Evolutionary conservation across 2,329 filamentous ascomycete genomes (phyloP), one percentile per base, ranked within the genome.

Genomic region (Ceratocystis papillata): DNA sequence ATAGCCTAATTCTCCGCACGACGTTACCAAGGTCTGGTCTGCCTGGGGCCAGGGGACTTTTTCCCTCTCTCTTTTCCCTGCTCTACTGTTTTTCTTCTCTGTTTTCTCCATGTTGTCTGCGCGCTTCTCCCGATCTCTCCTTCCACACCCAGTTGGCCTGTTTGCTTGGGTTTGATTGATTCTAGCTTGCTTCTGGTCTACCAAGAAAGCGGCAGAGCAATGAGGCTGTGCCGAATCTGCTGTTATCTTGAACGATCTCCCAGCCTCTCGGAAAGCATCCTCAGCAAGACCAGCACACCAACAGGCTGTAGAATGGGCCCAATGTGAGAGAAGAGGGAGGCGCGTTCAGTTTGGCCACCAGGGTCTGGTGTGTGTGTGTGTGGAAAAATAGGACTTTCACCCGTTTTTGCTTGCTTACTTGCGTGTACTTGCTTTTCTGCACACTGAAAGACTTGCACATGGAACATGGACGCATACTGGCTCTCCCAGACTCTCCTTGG

Each of bases 1-100:
- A 57, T 57, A 57, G 53, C 53, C 53, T 57, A 57, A 57, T 57
- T 57, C 53, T 57, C 53, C 53, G 53, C 53, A n/a, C 28, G 22
- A 17, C 28, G 3, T 17, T 57, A 17, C n/a, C 48, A 20, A 50
- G 22, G 17, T 10, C 48, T 50, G 22, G 17, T 10, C 48, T 50
- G 48, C 17, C 48, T 50, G 50, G 20, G 50, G 50, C 12, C 50
- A 20, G 50, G 50, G 22, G 53, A 30, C 22, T 28, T 57, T 57
- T 30, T 57, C 20, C n/a, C 10, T 28, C 30, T 17, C 8, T 57
- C 30, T n/a, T 57, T 6, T 12, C 25, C 30, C 15, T 30, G 15
- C 7, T 57, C 15, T 30, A 2, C 25, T 30, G 15, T 30, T 28
- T 28, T n/a, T 17, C 22, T 30, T 1, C 28, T 57, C 10, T 57